Evolutionary conservation across 306 rosid species (phyloP).

Genomic region (Boehmeria nivea): DNA sequence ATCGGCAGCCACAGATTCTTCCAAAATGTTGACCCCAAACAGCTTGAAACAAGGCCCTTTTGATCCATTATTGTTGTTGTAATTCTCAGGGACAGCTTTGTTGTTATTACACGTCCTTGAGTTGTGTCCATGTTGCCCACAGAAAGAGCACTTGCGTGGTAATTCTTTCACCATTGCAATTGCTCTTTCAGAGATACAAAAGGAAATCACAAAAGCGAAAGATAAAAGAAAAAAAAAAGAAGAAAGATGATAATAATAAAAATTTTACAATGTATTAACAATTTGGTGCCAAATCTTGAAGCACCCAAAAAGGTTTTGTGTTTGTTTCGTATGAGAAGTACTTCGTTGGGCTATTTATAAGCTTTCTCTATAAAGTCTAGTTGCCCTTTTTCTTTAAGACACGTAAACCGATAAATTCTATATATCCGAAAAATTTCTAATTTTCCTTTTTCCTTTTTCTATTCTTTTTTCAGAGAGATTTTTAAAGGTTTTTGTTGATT

Average conservation of each 20-base stretch:
- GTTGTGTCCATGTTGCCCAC: conserved; percentile 41
- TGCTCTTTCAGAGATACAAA: too few relatives aligned
- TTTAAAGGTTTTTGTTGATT: background rate
- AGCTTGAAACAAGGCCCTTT: conserved; percentile 31
- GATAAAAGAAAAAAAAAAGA: background rate
- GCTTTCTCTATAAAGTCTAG: background rate
- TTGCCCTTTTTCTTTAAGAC: background rate
- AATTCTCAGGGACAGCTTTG: background rate
- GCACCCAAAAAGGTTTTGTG: background rate
- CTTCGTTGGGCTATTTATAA: conserved; percentile 1
- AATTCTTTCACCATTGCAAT: conserved; percentile 33
- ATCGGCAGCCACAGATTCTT: conserved; percentile 9
- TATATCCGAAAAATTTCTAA: background rate
- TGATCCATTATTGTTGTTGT: background rate
- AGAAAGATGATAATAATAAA: background rate
- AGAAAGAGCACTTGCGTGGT: conserved; percentile 35
- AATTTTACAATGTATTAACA: too few relatives aligned
- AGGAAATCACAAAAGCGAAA: too few relatives aligned
- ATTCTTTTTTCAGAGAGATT: background rate
- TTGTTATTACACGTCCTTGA: conserved; percentile 29
- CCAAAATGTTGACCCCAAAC: conserved; percentile 50
- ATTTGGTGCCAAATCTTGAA: background rate
- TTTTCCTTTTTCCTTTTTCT: too few relatives aligned
- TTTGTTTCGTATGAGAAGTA: background rate
- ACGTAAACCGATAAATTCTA: background rate